Conservation (phyloP, 305 asterid genomes). For the Ajuga reptans region DNA sequence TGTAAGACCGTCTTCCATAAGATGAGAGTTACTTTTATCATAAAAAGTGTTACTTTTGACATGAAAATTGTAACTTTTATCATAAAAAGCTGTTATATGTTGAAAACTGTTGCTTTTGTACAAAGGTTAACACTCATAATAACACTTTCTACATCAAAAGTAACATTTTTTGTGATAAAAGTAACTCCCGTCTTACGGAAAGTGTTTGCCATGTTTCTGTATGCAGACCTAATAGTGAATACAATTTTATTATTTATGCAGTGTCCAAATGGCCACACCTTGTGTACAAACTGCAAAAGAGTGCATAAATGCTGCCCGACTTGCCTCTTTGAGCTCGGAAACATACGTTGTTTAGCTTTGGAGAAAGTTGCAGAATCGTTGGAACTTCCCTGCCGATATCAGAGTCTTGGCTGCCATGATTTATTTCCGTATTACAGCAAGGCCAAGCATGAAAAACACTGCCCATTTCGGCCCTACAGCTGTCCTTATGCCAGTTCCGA, state of each 20-base stretch:
- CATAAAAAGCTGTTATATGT: no score
- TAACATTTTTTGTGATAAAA: no score
- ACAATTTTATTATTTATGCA: constrained; percentile 25
- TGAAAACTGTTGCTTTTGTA: no score
- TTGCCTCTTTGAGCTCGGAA: constrained; percentile 53
- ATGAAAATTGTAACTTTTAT: no score
- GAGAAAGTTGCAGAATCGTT: constrained; percentile 70
- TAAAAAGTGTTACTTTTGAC: no score
- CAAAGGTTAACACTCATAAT: no score
- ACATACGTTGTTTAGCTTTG: constrained; percentile 73
- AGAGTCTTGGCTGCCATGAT: constrained; percentile 53
- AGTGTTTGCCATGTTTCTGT: neutral
- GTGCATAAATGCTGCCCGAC: constrained; percentile 55
- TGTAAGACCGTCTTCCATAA: no score
- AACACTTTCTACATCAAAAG: no score
- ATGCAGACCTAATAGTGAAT: neutral
- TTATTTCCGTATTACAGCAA: constrained; percentile 52
- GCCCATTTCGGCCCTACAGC: constrained; percentile 62
- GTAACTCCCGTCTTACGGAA: no score
- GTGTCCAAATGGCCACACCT: constrained; percentile 86
- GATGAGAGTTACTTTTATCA: no score
- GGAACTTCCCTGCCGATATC: constrained; percentile 69
- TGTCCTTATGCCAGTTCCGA: constrained; percentile 84
- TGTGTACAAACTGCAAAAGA: constrained; percentile 63
- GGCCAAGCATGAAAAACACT: constrained; percentile 63